Conservation (phyloP, 1,284 basidiomycete genomes). For the Vanrija sp. region DNA sequence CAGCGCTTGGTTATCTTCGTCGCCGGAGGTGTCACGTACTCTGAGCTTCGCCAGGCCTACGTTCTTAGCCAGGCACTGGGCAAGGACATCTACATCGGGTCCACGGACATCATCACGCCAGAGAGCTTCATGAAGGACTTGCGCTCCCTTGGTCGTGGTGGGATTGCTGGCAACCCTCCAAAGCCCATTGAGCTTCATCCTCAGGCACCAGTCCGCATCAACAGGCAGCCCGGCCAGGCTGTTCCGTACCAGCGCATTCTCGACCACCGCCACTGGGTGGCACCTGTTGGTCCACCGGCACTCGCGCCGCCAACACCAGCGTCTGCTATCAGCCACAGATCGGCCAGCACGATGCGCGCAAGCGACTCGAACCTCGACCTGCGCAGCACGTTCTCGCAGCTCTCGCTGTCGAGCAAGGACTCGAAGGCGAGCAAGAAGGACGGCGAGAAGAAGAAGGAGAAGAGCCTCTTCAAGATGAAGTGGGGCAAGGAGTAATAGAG, state of each 20-base stretch:
- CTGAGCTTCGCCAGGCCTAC: conserved; percentile 87
- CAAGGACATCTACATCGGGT: conserved; percentile 90
- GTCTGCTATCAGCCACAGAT: conserved; percentile 15
- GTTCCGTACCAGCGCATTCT: conserved; percentile 60
- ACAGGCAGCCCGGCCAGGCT: conserved; percentile 65
- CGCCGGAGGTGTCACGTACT: conserved; percentile 94
- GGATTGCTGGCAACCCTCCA: conserved; percentile 65
- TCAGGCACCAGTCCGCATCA: conserved; percentile 46
- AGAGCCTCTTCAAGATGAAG: conserved; percentile 58
- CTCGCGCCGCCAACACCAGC: conserved; percentile 33
- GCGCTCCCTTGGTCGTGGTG: conserved; percentile 71
- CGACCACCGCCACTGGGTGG: conserved; percentile 46
- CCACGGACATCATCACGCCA: conserved; percentile 83
- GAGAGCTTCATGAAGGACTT: conserved; percentile 80
- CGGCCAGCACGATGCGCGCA: conserved; percentile 11
- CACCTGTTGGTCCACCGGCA: conserved; percentile 45
- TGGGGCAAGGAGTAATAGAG: conserved; percentile 22
- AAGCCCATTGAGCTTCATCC: conserved; percentile 59
- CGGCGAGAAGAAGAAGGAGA: conserved; percentile 61
- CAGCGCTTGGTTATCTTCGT: conserved; percentile 88
- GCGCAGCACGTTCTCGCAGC: conserved; percentile 9
- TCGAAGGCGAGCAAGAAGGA: conserved; percentile 46
- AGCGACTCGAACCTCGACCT: conserved; percentile 20
- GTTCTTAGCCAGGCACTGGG: conserved; percentile 67
- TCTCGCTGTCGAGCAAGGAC: conserved; percentile 16